Percentiles rank a stretch among this genome's conserved stretches.
Conservation (phyloP, 1,284 basidiomycete species). For the Malassezia restricta region DNA sequence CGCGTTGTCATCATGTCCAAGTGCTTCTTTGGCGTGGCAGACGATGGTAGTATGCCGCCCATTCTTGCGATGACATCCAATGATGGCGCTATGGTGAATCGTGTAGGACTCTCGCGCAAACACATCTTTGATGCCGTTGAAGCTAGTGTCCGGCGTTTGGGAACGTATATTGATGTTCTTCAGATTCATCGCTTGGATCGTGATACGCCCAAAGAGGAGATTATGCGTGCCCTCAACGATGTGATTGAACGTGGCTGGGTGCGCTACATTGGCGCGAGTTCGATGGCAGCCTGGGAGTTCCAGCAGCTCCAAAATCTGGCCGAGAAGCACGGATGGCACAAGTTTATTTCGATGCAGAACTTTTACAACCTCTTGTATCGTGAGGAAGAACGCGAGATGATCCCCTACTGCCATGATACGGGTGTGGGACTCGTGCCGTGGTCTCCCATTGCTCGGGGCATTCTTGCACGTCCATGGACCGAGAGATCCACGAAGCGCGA, state of each 20-base stretch:
- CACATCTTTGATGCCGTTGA: conserved; percentile 70
- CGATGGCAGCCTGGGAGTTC: conserved; percentile 16
- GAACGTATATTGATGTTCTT: conserved; percentile 55
- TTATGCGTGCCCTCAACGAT: conserved; percentile 55
- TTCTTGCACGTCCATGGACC: conserved; percentile 44
- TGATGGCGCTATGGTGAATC: conserved; percentile 48
- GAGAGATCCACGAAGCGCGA: background rate
- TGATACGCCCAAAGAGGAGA: conserved; percentile 54
- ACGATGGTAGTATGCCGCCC: conserved; percentile 16
- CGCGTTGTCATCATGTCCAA: conserved; percentile 64
- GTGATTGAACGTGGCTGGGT: conserved; percentile 48
- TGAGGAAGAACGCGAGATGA: conserved; percentile 62
- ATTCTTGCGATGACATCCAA: conserved; percentile 5
- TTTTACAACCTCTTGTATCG: conserved; percentile 54
- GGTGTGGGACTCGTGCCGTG: conserved; percentile 50
- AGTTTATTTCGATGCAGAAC: conserved; percentile 57
- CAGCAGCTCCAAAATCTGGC: conserved; percentile 15
- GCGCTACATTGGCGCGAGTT: conserved; percentile 16
- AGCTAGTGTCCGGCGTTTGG: conserved; percentile 58
- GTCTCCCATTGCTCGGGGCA: conserved; percentile 48
- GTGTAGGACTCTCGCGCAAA: conserved; percentile 58
- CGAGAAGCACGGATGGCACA: conserved; percentile 13
- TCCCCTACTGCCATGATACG: conserved; percentile 52
- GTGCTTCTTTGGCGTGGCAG: conserved; percentile 50
- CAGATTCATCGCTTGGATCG: conserved; percentile 53